Evolutionary conservation across 352 stramenopile genomes (phyloP), one percentile per base, ranked within the genome.

Genomic region (Plasmopara muralis): DNA sequence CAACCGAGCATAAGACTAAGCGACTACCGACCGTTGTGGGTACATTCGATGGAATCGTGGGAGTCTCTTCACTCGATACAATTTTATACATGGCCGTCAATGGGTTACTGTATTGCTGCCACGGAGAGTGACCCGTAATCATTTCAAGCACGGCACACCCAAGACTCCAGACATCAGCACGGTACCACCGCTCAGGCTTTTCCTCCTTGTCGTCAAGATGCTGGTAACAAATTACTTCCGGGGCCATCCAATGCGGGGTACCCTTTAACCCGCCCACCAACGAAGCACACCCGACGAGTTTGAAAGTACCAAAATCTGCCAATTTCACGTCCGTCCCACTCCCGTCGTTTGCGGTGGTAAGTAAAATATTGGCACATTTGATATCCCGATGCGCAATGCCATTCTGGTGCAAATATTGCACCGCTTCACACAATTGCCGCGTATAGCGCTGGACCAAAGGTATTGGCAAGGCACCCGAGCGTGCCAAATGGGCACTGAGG

Each of bases 81-180:
- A 96, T 95, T 58, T 89, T 74, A 57, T 93, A 97, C 85, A 97
- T 95, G 14, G 87, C 85, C 4, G 87, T 82, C n/a, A 95, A 65
- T 10, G 87, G 83, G 52, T 96, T 95, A 50, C 74, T 86, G 50
- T 87, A 93, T 53, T 97, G 64, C 43, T 83, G 68, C 81, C 85
- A 97, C 6, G 90, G 92, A n/a, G 82, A 75, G 25, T 86, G 62
- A 12, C 85, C 89, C 13, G 89, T 97, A 37, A 97, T 61, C 91
- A 98, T 97, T 66, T 98, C 91, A 33, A 97, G 70, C 12, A 96
- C 62, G 1, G 87, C 86, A 59, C 91, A 97, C 6, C 92, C 92
- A 5, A 97, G 61, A 59, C 84, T 96, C 92, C 92, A 98, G 9
- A 98, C 77, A 39, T 98, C 92, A 12, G 90, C 90, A 45, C 85